phyloP scores from a whole-genome alignment of 208 protist genomes.

The Acanthamoeba royreba region DNA sequence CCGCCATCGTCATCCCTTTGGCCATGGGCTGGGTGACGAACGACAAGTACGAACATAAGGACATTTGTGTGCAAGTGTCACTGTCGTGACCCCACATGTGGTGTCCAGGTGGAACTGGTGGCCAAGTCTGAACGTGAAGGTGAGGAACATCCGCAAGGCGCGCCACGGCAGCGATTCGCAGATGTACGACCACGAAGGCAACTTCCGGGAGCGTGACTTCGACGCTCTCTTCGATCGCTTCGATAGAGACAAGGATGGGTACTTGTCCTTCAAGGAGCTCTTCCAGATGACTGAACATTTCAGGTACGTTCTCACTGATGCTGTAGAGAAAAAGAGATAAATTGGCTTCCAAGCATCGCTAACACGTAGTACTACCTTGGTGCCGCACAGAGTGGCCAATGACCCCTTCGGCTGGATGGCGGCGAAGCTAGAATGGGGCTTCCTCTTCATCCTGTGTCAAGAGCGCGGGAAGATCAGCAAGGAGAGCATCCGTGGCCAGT shows the following conservation, averaged over 20 bases:
- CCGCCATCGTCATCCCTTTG: background rate
- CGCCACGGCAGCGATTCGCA: conserved; percentile 9
- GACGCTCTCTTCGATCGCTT: background rate
- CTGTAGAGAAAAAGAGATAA: too few species aligned
- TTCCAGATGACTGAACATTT: background rate
- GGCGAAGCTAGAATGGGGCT: background rate
- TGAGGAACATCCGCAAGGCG: background rate
- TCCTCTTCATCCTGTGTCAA: background rate
- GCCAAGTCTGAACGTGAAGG: background rate
- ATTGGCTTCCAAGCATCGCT: too few species aligned
- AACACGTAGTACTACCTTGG: background rate
- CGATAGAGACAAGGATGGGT: background rate
- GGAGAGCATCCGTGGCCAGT: background rate
- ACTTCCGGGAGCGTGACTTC: background rate
- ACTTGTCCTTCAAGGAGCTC: background rate
- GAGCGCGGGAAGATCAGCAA: background rate
- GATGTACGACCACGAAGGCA: conserved; percentile 14
- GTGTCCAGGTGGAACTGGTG: background rate
- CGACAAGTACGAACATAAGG: background rate
- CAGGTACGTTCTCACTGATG: background rate
- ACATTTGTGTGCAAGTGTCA: background rate
- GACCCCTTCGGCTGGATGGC: background rate
- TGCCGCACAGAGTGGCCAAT: background rate
- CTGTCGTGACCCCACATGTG: background rate
- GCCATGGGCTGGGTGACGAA: background rate